These are phyloP conservation scores for Salvia splendens DNA, from an alignment of 257 asterid species.

Conservation along the genomic window DNA sequence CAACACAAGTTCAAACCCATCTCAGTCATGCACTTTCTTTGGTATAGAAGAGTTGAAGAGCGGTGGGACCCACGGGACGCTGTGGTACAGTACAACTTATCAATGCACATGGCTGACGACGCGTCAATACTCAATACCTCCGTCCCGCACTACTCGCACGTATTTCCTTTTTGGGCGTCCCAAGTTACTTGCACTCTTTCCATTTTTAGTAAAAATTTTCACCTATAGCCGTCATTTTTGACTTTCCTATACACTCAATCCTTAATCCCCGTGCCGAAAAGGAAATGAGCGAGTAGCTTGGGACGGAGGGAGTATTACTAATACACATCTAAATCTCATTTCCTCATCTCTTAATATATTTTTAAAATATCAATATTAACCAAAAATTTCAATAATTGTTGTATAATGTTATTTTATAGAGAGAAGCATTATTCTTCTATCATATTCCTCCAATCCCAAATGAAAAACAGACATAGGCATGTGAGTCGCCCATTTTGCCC, in stretches of 20 bases:
- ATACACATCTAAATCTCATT: not conserved
- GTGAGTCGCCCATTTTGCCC: constrained; percentile 25
- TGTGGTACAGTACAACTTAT: constrained; percentile 22
- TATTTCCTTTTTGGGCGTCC: no score
- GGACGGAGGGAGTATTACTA: no score
- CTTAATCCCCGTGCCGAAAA: no score
- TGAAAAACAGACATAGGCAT: constrained; percentile 38
- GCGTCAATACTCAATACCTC: constrained; percentile 38
- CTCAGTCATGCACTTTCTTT: no score
- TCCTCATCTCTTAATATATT: not conserved
- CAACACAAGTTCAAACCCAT: no score
- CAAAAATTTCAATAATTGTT: not conserved
- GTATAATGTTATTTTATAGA: not conserved
- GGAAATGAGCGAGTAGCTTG: no score
- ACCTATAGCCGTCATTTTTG: no score
- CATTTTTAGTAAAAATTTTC: no score
- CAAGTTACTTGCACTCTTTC: no score
- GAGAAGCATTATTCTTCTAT: not conserved
- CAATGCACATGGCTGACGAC: constrained; percentile 36
- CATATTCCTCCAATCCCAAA: constrained; percentile 23
- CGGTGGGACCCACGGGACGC: constrained; percentile 17
- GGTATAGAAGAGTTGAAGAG: not conserved
- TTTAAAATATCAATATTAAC: no score
- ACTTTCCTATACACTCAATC: no score
- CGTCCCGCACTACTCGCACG: no score